Conservation (phyloP, 2,329 filamentous ascomycete genomes). For the Penicillium sp. region DNA sequence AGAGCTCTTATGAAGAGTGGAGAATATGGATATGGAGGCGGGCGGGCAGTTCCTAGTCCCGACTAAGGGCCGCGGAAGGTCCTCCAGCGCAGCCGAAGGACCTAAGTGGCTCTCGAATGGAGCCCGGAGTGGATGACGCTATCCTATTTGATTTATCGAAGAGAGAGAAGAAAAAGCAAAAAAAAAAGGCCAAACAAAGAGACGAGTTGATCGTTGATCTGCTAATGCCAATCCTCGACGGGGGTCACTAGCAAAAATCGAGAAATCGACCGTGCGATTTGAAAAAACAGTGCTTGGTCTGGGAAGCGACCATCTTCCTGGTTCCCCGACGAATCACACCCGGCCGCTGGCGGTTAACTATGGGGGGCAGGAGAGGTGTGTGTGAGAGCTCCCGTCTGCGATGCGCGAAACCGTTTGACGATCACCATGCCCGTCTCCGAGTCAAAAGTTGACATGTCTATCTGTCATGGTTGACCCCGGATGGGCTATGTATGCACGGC, state of each 20-base stretch:
- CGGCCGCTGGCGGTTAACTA: background rate
- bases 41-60: constrained; percentile 28
- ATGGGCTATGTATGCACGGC: constrained; percentile 10
- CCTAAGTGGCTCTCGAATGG: constrained; percentile 6
- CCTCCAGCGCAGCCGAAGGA: constrained; percentile 17
- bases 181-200: background rate
- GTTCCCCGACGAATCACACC: constrained; percentile 24
- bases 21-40: constrained; percentile 26
- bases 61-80: constrained; percentile 23
- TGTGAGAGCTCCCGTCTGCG: constrained; percentile 2
- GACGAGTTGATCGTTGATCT: constrained; percentile 1
- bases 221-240: background rate
- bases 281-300: constrained; percentile 1
- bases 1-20: constrained; percentile 11
- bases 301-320: background rate
- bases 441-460: constrained; percentile 12
- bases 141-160: background rate
- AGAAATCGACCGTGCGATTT: constrained; percentile 13
- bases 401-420: constrained; percentile 27
- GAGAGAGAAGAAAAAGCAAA: background rate
- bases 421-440: constrained; percentile 21
- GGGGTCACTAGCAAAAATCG: background rate
- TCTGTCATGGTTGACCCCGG: constrained; percentile 11
- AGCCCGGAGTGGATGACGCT: background rate
- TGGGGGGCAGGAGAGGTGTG: background rate